These are phyloP conservation scores for Colletotrichum sp. DNA, from an alignment of 2,329 filamentous ascomycete genomes.

Conservation along the genomic window DNA sequence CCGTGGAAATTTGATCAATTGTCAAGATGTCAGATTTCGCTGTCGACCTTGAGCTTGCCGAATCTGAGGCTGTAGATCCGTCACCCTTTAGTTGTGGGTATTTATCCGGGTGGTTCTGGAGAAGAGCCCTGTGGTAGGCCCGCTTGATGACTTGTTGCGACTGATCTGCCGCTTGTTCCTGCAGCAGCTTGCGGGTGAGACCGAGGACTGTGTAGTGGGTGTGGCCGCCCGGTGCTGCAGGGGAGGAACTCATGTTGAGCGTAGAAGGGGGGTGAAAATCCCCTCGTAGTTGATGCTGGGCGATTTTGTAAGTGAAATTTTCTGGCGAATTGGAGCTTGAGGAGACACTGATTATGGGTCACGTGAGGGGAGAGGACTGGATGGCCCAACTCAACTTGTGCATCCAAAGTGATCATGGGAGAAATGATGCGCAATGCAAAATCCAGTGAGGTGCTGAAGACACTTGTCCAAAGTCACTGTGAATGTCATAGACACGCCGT, in stretches of 20 bases:
- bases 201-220: constrained; percentile 68
- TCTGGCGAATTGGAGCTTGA: constrained; percentile 9
- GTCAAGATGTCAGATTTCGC: constrained; percentile 41
- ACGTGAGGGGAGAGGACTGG: constrained; percentile 5
- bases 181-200: constrained; percentile 54
- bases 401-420: not conserved
- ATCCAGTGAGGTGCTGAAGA: not conserved
- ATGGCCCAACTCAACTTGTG: not conserved
- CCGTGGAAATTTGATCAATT: constrained; percentile 68
- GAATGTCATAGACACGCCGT: not conserved
- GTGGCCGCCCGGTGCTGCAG: constrained; percentile 27
- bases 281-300: constrained; percentile 13
- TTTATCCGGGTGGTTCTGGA: constrained; percentile 72
- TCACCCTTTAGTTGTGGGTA: constrained; percentile 15
- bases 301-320: constrained; percentile 7
- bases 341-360: not conserved
- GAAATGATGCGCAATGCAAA: not conserved
- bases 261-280: constrained; percentile 5
- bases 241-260: constrained; percentile 14
- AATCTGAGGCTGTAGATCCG: not conserved
- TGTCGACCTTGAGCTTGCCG: constrained; percentile 16
- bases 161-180: constrained; percentile 40
- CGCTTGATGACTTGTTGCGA: constrained; percentile 58
- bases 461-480: not conserved
- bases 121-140: constrained; percentile 68